phyloP scores from a whole-genome alignment of 164 flowering plant genomes.

The Stephania yunnanensis region DNA sequence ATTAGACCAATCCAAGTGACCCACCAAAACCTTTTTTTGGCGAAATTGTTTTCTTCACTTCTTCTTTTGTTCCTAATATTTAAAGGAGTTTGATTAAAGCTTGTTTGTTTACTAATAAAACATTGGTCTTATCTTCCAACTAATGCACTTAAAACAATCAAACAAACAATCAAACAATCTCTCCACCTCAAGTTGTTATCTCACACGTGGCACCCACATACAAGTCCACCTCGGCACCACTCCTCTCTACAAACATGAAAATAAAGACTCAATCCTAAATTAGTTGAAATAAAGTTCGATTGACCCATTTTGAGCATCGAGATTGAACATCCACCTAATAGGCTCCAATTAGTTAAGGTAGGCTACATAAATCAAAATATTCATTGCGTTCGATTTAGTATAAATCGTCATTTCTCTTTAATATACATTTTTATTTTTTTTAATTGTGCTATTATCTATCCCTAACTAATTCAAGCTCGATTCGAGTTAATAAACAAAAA shows the following conservation, averaged over 20 bases:
- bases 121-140: slow-evolving; percentile 6
- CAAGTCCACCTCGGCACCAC: neutral
- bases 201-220: slow-evolving; percentile 3
- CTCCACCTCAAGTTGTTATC: slow-evolving; percentile 1
- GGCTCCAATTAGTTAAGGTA: too few species aligned
- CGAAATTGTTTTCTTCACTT: neutral
- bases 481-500: too few species aligned
- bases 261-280: too few species aligned
- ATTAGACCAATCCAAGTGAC: neutral
- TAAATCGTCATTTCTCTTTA: neutral
- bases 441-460: too few species aligned
- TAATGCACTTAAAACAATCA: neutral
- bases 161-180: slow-evolving; percentile 10
- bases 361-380: too few species aligned
- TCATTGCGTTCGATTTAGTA: too few species aligned
- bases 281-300: too few species aligned
- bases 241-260: neutral
- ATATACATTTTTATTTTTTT: too few species aligned
- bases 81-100: slow-evolving; percentile 3
- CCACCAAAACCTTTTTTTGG: neutral
- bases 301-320: too few species aligned
- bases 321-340: too few species aligned
- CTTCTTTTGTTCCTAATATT: neutral
- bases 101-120: slow-evolving; percentile 1
- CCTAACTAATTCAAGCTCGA: too few species aligned